A percentile compares a stretch with the other conserved stretches of the same genome.
Evolutionary conservation across 345 rosid genomes (phyloP).

Genomic region (Physaria fendleri): DNA sequence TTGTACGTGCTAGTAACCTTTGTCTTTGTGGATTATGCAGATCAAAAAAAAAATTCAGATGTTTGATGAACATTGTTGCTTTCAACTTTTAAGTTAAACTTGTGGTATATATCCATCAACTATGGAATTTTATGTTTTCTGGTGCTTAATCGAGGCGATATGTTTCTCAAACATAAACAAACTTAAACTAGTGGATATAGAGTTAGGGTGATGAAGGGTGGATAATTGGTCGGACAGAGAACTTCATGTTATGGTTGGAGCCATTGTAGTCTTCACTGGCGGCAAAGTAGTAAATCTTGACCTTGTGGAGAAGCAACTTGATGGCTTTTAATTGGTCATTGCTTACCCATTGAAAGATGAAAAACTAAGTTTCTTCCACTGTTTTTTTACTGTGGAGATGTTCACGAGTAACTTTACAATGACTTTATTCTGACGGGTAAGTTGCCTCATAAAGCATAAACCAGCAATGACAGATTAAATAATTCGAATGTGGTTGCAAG

Average conservation of each 20-base stretch:
- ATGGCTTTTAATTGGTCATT: background rate
- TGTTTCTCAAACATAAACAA: background rate
- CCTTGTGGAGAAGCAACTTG: background rate
- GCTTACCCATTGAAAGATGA: background rate
- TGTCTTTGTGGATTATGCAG: background rate
- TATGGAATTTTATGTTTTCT: background rate
- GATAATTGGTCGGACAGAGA: background rate
- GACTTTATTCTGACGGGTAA: slow-evolving; percentile 72
- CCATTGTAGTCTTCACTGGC: background rate
- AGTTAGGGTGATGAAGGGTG: background rate
- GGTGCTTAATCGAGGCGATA: background rate
- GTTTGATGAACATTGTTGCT: background rate
- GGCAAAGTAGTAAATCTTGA: background rate
- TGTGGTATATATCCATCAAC: background rate
- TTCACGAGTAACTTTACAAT: slow-evolving; percentile 50
- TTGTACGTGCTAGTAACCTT: background rate
- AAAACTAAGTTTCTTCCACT: slow-evolving; percentile 2
- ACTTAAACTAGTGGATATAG: background rate
- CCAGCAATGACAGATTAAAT: background rate
- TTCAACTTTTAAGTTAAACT: background rate
- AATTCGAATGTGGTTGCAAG: background rate
- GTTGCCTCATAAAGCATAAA: slow-evolving; percentile 1
- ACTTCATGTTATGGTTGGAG: background rate
- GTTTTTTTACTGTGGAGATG: slow-evolving; percentile 66
- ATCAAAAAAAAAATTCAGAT: background rate